Conservation (phyloP, 2,329 filamentous ascomycete species). For the Juglanconis sp. region DNA sequence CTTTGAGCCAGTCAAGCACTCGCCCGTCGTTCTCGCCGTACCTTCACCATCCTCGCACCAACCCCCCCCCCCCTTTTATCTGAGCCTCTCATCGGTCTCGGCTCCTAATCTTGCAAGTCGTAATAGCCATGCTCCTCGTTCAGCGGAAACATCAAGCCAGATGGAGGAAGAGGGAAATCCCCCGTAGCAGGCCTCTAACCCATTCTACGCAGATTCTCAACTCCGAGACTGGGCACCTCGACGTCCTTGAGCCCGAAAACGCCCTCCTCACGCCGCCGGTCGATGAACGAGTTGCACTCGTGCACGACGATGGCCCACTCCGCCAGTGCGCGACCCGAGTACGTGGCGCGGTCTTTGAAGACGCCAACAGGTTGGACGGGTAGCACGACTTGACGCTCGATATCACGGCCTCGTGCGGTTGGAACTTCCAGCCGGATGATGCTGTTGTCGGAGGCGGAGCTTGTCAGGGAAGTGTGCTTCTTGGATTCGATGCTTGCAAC, state of each 20-base stretch:
- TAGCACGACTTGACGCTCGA: constrained; percentile 30
- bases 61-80: background rate
- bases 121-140: background rate
- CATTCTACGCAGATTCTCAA: constrained; percentile 55
- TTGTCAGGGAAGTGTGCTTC: constrained; percentile 14
- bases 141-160: background rate
- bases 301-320: constrained; percentile 75
- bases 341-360: constrained; percentile 48
- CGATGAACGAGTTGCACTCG: constrained; percentile 79
- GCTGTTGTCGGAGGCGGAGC: constrained; percentile 7
- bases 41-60: background rate
- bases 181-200: constrained; percentile 11
- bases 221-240: constrained; percentile 63
- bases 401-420: constrained; percentile 22
- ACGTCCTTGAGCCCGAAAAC: constrained; percentile 63
- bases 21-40: background rate
- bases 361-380: constrained; percentile 45
- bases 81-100: background rate
- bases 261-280: constrained; percentile 71
- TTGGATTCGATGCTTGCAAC: constrained; percentile 17
- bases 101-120: background rate
- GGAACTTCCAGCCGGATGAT: background rate
- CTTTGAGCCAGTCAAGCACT: too few relatives aligned
- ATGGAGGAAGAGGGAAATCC: background rate
- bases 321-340: constrained; percentile 70